Base-by-base conservation (phyloP, 345 rosid genomes). In the Aurinia saxatilis region DNA sequence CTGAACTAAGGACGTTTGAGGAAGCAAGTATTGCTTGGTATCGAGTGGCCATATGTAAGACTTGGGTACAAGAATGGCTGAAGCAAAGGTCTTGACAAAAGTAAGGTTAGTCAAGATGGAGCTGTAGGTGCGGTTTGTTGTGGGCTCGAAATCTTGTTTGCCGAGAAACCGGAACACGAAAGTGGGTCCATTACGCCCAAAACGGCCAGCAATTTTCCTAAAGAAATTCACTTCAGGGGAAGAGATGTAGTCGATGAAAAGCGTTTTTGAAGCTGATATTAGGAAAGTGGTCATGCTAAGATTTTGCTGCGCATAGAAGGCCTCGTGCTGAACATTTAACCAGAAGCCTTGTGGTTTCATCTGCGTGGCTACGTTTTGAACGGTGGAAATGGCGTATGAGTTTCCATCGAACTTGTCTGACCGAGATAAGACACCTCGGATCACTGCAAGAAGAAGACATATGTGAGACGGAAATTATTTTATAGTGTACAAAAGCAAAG, bases 31-130 rank as follows among this genome's bases (percentile, higher is more conserved):
- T 59, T 21, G 45, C 46, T 2, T 59, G 13, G 10, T 25, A 51
- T 79, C 85, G 21, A 82, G 44, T 2, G 87, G 85, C 85, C 78
- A 90, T 63, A 93, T 73, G 68, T 84, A 87, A 70, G 52, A 3
- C 88, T 93, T 93, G 1, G 96, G 95, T 31, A 93, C 80, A 54
- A 87, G 86, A 52, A 93, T 84, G 70, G 87, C 97, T 21, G 97
- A 81, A 60, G 99, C 96, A 80, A 93, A 93, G 19, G 95, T 82
- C 88, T 75, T 87, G 73, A 90, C 79, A 60, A 76, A 82, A 5
- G 92, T 76, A 31, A 93, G 75, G 75, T 93, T 90, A 14, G 55
- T 67, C 30, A 52, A 57, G 30, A 90, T 81, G 61, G 84, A 75
- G 21, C 74, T 82, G 36, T 93, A 93, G 3, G 90, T 87, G 55